Base-by-base conservation (phyloP, 441 rosid genomes). In the Biscutella laevigata region DNA sequence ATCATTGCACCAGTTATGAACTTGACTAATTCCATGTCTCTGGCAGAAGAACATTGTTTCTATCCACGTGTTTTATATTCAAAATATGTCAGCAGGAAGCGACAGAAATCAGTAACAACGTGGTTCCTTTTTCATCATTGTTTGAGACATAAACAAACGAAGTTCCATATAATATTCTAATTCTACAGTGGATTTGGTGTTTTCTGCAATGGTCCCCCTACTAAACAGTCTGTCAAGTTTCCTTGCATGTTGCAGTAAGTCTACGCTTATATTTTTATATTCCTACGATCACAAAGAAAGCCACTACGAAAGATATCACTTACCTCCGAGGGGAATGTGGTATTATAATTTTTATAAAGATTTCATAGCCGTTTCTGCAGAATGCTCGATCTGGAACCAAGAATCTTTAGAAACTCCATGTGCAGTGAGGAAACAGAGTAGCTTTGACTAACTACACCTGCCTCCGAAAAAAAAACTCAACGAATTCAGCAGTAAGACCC, bases 141-240 rank as follows among this genome's bases (percentile, higher is more conserved):
- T 67, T 57, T 4, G 39, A 68, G 67, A 58, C 79, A 68, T 65
- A 43, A 61, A 59, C 52, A 66, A 62, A 54, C 59, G 43, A 58
- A 27, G 24, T 50, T 36, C 47, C 36, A 54, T 47, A 37, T 56
- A 39, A 40, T 56, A 70, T 21, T 50, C 20, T 17, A 61, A 70
- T 21, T 50, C 20, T 17, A 61, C 57, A 50, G 47, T 58, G 29
- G 50, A 35, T 61, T 71, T 77, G 80, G 79, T 73, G 59, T 57
- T 71, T 72, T 64, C 69, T 57, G 13, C 37, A 59, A 57, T 72
- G 83, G 74, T 71, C 83, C 83, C 82, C 56, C 19, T 35, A 12
- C 17, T 17, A 53, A 57, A 69, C 81, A 78, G 76, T 40, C 78
- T 76, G 78, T 79, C 78, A 72, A 73, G 70, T 71, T 52, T 67